Evolutionary conservation across 2,329 filamentous ascomycete genomes (phyloP).

Genomic region (Penicillium sp.): DNA sequence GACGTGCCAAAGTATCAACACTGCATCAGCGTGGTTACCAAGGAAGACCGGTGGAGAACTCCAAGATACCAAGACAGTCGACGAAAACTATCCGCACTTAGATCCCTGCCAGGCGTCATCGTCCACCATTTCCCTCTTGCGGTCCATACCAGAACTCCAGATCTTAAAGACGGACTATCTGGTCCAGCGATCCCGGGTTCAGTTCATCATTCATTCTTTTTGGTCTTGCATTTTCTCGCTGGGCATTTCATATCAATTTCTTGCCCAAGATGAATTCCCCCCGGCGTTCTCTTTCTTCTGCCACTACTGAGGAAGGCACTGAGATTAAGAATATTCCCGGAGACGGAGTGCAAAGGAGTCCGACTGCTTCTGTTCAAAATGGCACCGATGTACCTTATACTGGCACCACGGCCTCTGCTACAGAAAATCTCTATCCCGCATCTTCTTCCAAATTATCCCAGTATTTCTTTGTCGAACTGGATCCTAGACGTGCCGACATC

Average conservation of each 20-base stretch:
- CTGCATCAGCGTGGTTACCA: constrained; percentile 10
- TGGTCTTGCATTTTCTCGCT: neutral
- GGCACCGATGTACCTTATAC: neutral
- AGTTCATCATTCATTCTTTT: neutral
- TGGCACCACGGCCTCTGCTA: neutral
- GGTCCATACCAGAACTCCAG: neutral
- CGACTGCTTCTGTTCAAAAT: neutral
- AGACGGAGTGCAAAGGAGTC: neutral
- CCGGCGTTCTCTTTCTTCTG: constrained; percentile 4
- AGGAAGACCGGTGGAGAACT: constrained; percentile 8
- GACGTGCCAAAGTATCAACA: neutral
- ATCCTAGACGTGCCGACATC: constrained; percentile 32
- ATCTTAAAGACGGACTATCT: constrained; percentile 1
- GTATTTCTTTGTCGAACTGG: constrained; percentile 21
- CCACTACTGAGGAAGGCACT: constrained; percentile 5
- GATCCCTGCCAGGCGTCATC: constrained; percentile 12
- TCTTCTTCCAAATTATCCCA: neutral
- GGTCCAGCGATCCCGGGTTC: neutral
- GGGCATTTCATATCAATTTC: neutral
- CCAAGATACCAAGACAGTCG: constrained; percentile 11
- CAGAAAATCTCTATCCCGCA: neutral
- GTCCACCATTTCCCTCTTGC: neutral
- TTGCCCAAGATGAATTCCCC: constrained; percentile 2
- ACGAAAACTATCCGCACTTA: neutral
- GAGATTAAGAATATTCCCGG: neutral